These are phyloP conservation scores for Exophiala bonariae DNA, from an alignment of 2,329 filamentous ascomycete genomes.

Conservation along the genomic window DNA sequence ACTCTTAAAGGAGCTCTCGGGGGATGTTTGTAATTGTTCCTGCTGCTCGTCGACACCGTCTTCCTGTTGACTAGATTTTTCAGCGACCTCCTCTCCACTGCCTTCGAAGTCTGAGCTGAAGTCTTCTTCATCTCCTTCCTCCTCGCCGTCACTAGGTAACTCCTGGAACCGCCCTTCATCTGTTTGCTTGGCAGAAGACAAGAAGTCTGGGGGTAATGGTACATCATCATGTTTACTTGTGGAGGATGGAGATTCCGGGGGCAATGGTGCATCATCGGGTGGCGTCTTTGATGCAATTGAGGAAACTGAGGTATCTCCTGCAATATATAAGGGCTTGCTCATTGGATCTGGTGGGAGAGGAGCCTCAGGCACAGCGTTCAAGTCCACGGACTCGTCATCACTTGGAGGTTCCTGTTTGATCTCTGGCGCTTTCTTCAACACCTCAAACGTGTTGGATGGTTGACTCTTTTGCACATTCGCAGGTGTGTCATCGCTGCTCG, in stretches of 20 bases:
- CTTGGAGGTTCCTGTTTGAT: slow-evolving; percentile 38
- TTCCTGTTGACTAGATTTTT: slow-evolving; percentile 37
- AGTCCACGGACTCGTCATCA: slow-evolving; percentile 31
- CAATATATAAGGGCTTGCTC: slow-evolving; percentile 46
- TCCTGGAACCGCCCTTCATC: slow-evolving; percentile 8
- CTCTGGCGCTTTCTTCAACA: slow-evolving; percentile 28
- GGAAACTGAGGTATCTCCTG: slow-evolving; percentile 50
- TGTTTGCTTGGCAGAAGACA: slow-evolving; percentile 16
- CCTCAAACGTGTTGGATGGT: slow-evolving; percentile 24
- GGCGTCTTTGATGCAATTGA: slow-evolving; percentile 15
- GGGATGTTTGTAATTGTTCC: slow-evolving; percentile 40
- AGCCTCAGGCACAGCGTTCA: slow-evolving; percentile 34
- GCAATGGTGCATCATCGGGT: slow-evolving; percentile 29
- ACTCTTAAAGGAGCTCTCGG: slow-evolving; percentile 46
- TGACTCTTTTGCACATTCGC: slow-evolving; percentile 34
- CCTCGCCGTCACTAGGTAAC: slow-evolving; percentile 16
- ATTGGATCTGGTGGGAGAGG: slow-evolving; percentile 50
- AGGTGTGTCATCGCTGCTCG: slow-evolving; percentile 28
- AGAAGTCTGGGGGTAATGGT: slow-evolving; percentile 31
- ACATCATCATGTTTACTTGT: slow-evolving; percentile 12
- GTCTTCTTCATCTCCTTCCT: slow-evolving; percentile 22
- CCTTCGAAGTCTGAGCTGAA: slow-evolving; percentile 45
- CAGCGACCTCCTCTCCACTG: slow-evolving; percentile 47
- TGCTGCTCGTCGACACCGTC: slow-evolving; percentile 25
- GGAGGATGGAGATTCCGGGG: slow-evolving; percentile 32